phyloP scores from a whole-genome alignment of 1,139 yeast species.

The Debaryomyces sp. region DNA sequence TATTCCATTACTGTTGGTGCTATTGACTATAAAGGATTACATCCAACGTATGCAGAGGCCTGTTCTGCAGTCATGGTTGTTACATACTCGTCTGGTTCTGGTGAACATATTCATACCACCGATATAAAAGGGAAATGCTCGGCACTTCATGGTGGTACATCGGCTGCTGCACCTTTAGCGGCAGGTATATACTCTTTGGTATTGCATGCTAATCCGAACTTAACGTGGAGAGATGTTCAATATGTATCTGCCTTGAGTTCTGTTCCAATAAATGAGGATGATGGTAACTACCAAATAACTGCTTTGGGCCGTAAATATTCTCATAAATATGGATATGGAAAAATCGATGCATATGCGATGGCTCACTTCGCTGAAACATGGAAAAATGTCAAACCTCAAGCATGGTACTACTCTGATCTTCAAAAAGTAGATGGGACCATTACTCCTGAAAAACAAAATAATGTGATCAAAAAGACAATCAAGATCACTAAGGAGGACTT shows the following conservation, averaged over 20 bases:
- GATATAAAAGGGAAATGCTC: conserved; percentile 79
- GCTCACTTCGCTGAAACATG: conserved; percentile 77
- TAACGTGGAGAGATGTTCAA: conserved; percentile 97
- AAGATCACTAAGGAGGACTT: conserved; percentile 54
- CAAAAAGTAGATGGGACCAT: conserved; percentile 32
- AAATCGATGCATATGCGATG: conserved; percentile 78
- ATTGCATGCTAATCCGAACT: conserved; percentile 75
- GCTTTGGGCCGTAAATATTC: conserved; percentile 72
- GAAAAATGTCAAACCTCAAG: conserved; percentile 86
- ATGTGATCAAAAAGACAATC: conserved; percentile 43
- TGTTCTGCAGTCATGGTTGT: conserved; percentile 97
- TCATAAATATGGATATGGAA: conserved; percentile 91
- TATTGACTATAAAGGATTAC: conserved; percentile 79
- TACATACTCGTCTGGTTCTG: conserved; percentile 90
- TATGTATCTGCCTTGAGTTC: conserved; percentile 77
- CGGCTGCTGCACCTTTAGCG: conserved; percentile 98
- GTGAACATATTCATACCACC: conserved; percentile 89
- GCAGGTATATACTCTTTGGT: conserved; percentile 91
- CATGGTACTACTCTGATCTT: conserved; percentile 68
- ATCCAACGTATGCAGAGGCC: conserved; percentile 88
- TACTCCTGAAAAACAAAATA: conserved; percentile 21
- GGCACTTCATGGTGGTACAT: conserved; percentile 87
- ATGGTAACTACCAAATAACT: conserved; percentile 68
- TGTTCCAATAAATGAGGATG: conserved; percentile 65
- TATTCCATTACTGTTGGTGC: conserved; percentile 96